Evolutionary conservation across 257 asterid species (phyloP).

Genomic region (Solanum tarapatanum): DNA sequence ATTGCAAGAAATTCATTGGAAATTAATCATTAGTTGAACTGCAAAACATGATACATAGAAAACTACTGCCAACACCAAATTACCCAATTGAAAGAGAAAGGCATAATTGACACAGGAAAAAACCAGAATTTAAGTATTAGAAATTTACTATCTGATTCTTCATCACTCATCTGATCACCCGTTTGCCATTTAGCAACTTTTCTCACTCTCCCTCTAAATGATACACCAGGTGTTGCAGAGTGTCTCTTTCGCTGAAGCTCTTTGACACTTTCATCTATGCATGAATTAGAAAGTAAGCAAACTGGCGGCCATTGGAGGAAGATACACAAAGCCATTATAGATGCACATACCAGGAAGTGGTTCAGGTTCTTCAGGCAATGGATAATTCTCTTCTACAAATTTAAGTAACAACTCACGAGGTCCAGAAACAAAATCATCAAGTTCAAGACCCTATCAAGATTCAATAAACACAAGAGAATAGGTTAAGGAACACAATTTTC

Average conservation of each 20-base stretch:
- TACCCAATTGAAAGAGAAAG: background rate
- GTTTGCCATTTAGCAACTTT: conserved; percentile 72
- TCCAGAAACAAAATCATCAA: conserved; percentile 96
- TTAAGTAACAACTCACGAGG: conserved; percentile 93
- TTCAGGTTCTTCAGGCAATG: conserved; percentile 93
- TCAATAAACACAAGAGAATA: conserved; percentile 6
- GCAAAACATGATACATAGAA: background rate
- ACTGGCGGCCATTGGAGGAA: conserved; percentile 9
- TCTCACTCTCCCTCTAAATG: conserved; percentile 74
- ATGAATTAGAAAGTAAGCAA: conserved; percentile 10
- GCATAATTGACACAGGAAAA: background rate
- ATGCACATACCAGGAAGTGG: conserved; percentile 58
- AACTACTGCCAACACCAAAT: background rate
- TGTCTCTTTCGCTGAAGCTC: conserved; percentile 94
- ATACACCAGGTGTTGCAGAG: conserved; percentile 63
- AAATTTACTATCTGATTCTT: conserved; percentile 70
- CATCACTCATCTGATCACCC: conserved; percentile 78
- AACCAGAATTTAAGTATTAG: background rate
- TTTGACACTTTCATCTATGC: conserved; percentile 63
- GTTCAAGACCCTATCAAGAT: conserved; percentile 75
- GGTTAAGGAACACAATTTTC: conserved; percentile 14
- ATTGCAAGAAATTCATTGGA: background rate
- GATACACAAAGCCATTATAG: conserved; percentile 3
- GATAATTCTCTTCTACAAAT: conserved; percentile 94
- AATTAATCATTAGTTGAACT: background rate